A percentile compares a stretch with the other conserved stretches of the same genome.
phyloP scores from a whole-genome alignment of 1,284 basidiomycete genomes.

The Sporisorium graminicola region DNA sequence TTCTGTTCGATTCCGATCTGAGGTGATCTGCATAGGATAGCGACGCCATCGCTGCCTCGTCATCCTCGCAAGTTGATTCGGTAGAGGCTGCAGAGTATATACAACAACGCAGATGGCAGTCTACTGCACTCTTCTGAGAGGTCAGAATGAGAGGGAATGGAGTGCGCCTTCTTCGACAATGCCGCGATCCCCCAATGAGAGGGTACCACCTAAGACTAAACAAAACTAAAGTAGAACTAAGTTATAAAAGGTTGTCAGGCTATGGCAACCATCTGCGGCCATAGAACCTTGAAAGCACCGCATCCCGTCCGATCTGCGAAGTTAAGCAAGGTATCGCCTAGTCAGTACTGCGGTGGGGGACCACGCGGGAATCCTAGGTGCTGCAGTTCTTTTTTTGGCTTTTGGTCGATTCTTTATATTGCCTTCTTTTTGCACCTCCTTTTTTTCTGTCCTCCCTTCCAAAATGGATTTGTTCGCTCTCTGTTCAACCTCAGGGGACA shows the following conservation, averaged over 20 bases:
- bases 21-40: not conserved
- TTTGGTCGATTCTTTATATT: constrained; percentile 5
- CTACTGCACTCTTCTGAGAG: too few species aligned
- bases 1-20: not conserved
- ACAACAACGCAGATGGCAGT: too few species aligned
- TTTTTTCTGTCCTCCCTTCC: not conserved
- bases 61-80: too few species aligned
- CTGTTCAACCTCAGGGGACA: not conserved
- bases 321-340: constrained; percentile 83
- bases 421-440: not conserved
- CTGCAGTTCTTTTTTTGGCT: constrained; percentile 75
- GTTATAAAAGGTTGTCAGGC: too few species aligned
- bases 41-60: not conserved
- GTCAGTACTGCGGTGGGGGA: constrained; percentile 87
- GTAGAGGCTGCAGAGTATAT: too few species aligned
- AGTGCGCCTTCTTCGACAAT: too few species aligned
- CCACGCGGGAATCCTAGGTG: constrained; percentile 85
- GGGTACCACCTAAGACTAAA: too few species aligned
- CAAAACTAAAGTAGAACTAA: too few species aligned
- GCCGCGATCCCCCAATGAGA: too few species aligned
- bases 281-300: constrained; percentile 83
- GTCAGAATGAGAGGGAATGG: too few species aligned
- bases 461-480: too few species aligned
- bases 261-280: constrained; percentile 77
- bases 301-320: constrained; percentile 85